phyloP scores from a whole-genome alignment of 768 basidiomycete genomes.

The Rossbeevera mucosa region DNA sequence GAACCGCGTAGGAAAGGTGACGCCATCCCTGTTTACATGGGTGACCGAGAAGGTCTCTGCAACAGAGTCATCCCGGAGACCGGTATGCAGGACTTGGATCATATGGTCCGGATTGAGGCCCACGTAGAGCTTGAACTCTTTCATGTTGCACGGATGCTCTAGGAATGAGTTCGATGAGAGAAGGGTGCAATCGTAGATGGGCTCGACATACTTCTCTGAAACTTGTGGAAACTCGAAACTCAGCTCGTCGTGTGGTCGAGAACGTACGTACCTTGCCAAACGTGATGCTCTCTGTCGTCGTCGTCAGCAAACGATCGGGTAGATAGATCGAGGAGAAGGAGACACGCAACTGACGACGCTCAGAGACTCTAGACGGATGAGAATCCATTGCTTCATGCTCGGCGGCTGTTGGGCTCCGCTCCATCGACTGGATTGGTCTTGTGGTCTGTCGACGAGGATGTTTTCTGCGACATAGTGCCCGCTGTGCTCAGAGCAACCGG shows the following conservation, averaged over 20 bases:
- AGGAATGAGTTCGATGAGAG: neutral
- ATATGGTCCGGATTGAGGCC: conserved; percentile 63
- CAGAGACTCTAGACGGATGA: conserved; percentile 56
- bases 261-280: conserved; percentile 66
- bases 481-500: conserved; percentile 65
- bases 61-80: conserved; percentile 60
- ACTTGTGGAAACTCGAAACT: conserved; percentile 6
- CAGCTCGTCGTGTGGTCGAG: neutral
- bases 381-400: conserved; percentile 64
- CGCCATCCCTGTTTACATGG: conserved; percentile 51
- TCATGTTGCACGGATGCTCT: conserved; percentile 86
- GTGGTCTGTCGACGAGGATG: conserved; percentile 59
- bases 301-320: conserved; percentile 6
- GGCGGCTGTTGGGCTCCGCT: conserved; percentile 59
- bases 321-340: neutral
- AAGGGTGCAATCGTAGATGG: neutral
- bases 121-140: conserved; percentile 70
- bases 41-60: conserved; percentile 61
- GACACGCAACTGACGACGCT: conserved; percentile 61
- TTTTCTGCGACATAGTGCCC: conserved; percentile 66
- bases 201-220: conserved; percentile 27
- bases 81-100: conserved; percentile 59
- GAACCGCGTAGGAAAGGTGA: conserved; percentile 60
- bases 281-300: conserved; percentile 55
- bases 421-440: conserved; percentile 70